These are phyloP conservation scores for Pichia cabralensis DNA, from an alignment of 805 yeast genomes.

Conservation along the genomic window DNA sequence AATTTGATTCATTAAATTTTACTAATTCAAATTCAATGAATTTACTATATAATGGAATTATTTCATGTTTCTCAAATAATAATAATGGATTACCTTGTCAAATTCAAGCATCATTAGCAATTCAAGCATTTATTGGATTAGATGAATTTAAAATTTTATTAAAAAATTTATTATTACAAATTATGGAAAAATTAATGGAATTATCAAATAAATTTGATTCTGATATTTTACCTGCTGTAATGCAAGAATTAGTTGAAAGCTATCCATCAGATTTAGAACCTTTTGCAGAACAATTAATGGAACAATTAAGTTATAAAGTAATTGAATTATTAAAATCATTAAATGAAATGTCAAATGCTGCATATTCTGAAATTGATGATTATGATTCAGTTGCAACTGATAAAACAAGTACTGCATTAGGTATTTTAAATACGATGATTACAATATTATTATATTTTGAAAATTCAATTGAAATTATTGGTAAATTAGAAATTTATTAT, in stretches of 20 bases:
- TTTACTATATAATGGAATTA: constrained; percentile 36
- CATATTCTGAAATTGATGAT: constrained; percentile 46
- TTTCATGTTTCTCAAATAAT: constrained; percentile 35
- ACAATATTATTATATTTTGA: constrained; percentile 85
- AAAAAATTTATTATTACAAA: constrained; percentile 58
- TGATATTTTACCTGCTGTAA: constrained; percentile 79
- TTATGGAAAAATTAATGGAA: constrained; percentile 69
- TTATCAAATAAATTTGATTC: constrained; percentile 76
- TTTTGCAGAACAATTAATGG: constrained; percentile 60
- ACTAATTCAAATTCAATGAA: constrained; percentile 28
- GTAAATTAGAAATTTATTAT: constrained; percentile 60
- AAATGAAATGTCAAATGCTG: constrained; percentile 39
- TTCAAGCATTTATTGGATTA: constrained; percentile 65
- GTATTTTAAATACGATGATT: constrained; percentile 76
- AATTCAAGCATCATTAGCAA: constrained; percentile 74
- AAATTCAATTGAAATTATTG: constrained; percentile 60
- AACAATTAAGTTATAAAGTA: constrained; percentile 65
- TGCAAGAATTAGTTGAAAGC: constrained; percentile 91
- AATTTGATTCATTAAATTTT: constrained; percentile 54
- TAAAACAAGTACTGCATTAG: constrained; percentile 78
- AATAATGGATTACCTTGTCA: constrained; percentile 58
- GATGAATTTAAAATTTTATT: constrained; percentile 61
- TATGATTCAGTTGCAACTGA: constrained; percentile 42
- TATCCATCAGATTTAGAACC: constrained; percentile 87
- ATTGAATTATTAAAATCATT: constrained; percentile 61